A percentile compares a stretch with the other conserved stretches of the same genome.
Conservation (phyloP, 2,329 filamentous ascomycete genomes). For the Trichoderma gracile region DNA sequence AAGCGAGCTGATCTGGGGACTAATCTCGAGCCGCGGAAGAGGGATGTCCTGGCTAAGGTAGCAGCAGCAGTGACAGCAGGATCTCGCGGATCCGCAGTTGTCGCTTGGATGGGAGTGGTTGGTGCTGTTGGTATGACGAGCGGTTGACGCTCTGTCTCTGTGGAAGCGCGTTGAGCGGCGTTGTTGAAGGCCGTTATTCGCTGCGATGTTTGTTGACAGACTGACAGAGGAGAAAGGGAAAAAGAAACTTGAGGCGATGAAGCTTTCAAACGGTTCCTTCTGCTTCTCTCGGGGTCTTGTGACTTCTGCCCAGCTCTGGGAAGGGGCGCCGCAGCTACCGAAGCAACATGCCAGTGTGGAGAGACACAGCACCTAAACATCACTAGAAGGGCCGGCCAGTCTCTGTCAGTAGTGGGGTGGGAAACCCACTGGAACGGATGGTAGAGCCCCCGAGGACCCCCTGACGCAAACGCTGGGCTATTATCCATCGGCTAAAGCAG, state of each 20-base stretch:
- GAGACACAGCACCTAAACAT: neutral
- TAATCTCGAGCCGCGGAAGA: slow-evolving; percentile 17
- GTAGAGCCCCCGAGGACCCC: neutral
- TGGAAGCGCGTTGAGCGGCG: slow-evolving; percentile 5
- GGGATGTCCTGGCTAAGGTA: neutral
- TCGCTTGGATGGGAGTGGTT: neutral
- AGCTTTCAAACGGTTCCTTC: neutral
- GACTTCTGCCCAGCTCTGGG: slow-evolving; percentile 17
- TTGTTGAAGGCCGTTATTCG: slow-evolving; percentile 19
- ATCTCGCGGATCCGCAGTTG: neutral
- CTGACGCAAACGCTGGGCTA: slow-evolving; percentile 7
- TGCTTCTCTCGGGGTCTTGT: slow-evolving; percentile 11
- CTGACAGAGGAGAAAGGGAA: neutral
- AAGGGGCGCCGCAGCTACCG: slow-evolving; percentile 13
- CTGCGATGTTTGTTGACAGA: neutral
- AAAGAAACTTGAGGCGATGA: slow-evolving; percentile 1
- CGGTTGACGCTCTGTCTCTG: slow-evolving; percentile 18
- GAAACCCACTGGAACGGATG: slow-evolving; percentile 10
- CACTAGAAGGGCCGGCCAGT: neutral
- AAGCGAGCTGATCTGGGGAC: slow-evolving; percentile 15
- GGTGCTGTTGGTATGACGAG: slow-evolving; percentile 1
- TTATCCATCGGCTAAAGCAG: slow-evolving; percentile 17
- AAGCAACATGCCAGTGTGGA: slow-evolving; percentile 20
- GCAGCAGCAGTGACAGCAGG: too few relatives aligned
- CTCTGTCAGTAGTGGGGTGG: slow-evolving; percentile 15